Conservation (phyloP, 768 basidiomycete genomes). For the Boletus reticulatus region DNA sequence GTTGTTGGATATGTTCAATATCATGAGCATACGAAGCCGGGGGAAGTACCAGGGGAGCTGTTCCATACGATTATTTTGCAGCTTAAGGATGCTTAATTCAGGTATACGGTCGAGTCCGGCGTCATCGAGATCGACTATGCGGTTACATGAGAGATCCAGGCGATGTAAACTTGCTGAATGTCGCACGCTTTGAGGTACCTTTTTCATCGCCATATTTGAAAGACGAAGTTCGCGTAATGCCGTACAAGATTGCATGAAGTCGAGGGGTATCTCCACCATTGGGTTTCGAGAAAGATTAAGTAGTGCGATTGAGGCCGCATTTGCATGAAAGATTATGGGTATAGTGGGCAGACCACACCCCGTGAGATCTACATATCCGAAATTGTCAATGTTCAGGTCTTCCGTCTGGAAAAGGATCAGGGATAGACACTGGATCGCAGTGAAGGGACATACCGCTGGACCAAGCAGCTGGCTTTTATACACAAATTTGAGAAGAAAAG, state of each 20-base stretch:
- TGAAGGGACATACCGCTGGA: slow-evolving; percentile 47
- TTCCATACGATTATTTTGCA: slow-evolving; percentile 92
- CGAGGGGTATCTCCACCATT: slow-evolving; percentile 93
- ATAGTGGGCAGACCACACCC: slow-evolving; percentile 81
- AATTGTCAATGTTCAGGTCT: slow-evolving; percentile 65
- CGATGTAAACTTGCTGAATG: slow-evolving; percentile 71
- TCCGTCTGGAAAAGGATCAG: slow-evolving; percentile 53
- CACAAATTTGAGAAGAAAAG: slow-evolving; percentile 86
- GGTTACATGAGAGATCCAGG: slow-evolving; percentile 89
- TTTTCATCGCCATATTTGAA: slow-evolving; percentile 92
- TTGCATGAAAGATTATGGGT: slow-evolving; percentile 80
- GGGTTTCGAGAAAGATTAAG: slow-evolving; percentile 93
- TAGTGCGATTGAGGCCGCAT: slow-evolving; percentile 79
- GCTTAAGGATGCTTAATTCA: slow-evolving; percentile 61
- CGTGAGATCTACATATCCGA: slow-evolving; percentile 79
- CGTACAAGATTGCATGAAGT: slow-evolving; percentile 90
- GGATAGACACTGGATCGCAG: neutral
- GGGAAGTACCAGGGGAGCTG: slow-evolving; percentile 85
- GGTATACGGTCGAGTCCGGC: slow-evolving; percentile 77
- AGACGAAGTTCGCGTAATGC: slow-evolving; percentile 82
- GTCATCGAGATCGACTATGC: slow-evolving; percentile 85
- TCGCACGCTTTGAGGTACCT: slow-evolving; percentile 81
- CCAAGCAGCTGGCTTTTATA: slow-evolving; percentile 78
- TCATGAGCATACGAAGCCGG: slow-evolving; percentile 63
- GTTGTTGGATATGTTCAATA: slow-evolving; percentile 95